Conservation (phyloP, 2,329 filamentous ascomycete species). For the Clonostachys rhizophaga region DNA sequence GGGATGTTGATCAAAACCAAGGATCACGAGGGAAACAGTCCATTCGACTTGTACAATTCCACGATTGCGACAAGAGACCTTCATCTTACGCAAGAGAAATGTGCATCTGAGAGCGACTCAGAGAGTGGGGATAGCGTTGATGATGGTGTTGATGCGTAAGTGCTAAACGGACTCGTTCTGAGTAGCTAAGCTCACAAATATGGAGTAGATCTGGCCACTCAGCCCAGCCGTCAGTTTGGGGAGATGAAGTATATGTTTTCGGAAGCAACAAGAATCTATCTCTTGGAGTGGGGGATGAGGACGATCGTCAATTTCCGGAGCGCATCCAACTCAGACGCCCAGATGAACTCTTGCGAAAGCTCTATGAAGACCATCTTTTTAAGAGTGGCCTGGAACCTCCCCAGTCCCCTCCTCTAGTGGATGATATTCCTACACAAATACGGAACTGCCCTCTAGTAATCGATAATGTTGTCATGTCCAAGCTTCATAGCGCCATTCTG, state of each 20-base stretch:
- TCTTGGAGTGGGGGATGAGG: slow-evolving; percentile 89
- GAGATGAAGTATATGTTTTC: slow-evolving; percentile 88
- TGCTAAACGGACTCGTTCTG: slow-evolving; percentile 1
- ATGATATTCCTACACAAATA: slow-evolving; percentile 68
- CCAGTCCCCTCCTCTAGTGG: slow-evolving; percentile 13
- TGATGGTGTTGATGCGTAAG: slow-evolving; percentile 19
- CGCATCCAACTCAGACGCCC: slow-evolving; percentile 73
- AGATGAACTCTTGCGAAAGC: slow-evolving; percentile 67
- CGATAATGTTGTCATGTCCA: slow-evolving; percentile 81
- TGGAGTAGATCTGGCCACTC: too few relatives aligned
- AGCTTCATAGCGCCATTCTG: slow-evolving; percentile 84
- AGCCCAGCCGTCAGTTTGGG: slow-evolving; percentile 20
- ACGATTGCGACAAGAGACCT: slow-evolving; percentile 79
- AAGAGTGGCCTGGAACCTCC: slow-evolving; percentile 19
- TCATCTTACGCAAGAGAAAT: slow-evolving; percentile 13
- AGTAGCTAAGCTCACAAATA: too few relatives aligned
- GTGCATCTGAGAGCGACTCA: slow-evolving; percentile 45
- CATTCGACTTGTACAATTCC: slow-evolving; percentile 86
- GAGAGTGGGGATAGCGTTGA: slow-evolving; percentile 46
- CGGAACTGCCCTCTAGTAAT: slow-evolving; percentile 69
- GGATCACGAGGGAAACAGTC: slow-evolving; percentile 90
- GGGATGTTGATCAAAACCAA: slow-evolving; percentile 89
- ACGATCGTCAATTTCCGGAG: slow-evolving; percentile 91
- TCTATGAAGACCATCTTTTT: slow-evolving; percentile 42
- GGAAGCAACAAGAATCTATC: slow-evolving; percentile 96